These are phyloP conservation scores for Lipomyces sp. DNA, from an alignment of 805 yeast genomes.

Conservation along the genomic window DNA sequence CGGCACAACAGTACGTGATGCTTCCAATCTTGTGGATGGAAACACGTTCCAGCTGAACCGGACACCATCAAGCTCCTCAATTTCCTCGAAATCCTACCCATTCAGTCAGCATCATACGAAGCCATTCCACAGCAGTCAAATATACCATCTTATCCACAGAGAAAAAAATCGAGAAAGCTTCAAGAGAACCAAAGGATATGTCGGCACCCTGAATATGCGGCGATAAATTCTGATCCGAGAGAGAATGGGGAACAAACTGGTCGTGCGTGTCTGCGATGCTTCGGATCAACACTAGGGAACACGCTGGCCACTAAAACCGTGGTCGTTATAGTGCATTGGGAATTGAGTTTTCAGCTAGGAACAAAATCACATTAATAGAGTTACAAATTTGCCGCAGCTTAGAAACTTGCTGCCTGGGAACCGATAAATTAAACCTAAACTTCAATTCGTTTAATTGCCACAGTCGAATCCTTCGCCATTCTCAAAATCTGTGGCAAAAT, in stretches of 20 bases:
- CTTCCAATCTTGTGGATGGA: slow-evolving; percentile 87
- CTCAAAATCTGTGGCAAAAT: too few species aligned
- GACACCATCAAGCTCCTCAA: slow-evolving; percentile 66
- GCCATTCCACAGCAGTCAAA: neutral
- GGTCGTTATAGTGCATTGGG: neutral
- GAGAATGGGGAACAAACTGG: neutral
- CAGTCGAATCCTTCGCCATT: too few species aligned
- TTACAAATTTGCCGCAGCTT: neutral
- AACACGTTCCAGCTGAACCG: slow-evolving; percentile 84
- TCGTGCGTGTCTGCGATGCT: neutral
- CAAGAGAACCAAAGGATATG: neutral
- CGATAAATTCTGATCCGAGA: neutral
- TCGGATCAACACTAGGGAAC: neutral
- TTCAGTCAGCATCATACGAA: neutral
- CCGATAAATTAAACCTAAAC: neutral
- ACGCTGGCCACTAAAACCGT: neutral
- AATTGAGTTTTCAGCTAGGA: neutral
- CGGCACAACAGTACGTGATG: slow-evolving; percentile 90
- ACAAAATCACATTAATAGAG: neutral
- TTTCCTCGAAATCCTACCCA: slow-evolving; percentile 58
- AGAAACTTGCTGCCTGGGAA: neutral
- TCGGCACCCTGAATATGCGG: neutral
- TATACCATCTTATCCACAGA: neutral
- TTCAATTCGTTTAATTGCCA: neutral
- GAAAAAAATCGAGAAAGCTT: neutral